Conservation (phyloP, 768 basidiomycete species). For the Boletus rufocinnamomeus region DNA sequence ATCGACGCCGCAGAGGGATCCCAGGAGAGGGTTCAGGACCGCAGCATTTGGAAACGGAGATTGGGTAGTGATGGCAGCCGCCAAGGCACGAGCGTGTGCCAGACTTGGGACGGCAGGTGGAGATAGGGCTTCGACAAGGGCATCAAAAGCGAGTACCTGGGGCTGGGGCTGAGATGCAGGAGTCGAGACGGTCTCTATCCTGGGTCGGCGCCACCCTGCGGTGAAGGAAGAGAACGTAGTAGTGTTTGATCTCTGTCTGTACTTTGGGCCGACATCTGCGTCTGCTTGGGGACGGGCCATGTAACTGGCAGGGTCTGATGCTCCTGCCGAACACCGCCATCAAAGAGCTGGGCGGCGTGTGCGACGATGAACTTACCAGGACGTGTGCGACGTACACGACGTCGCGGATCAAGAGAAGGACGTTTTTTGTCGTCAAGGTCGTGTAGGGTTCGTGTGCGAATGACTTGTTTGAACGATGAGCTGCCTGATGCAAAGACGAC, state of each 20-base stretch:
- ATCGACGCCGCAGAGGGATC: conserved; percentile 55
- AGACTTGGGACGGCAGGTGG: conserved; percentile 67
- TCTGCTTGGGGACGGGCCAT: conserved; percentile 37
- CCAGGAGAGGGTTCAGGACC: conserved; percentile 59
- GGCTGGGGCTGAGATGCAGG: conserved; percentile 31
- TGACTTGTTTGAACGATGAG: background rate
- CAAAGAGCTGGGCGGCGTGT: conserved; percentile 1
- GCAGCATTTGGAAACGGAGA: conserved; percentile 59
- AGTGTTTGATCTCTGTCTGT: conserved; percentile 46
- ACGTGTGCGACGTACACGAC: conserved; percentile 8
- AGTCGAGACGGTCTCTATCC: conserved; percentile 32
- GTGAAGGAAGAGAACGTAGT: conserved; percentile 42
- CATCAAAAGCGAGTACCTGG: conserved; percentile 41
- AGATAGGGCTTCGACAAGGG: conserved; percentile 45
- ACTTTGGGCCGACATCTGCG: conserved; percentile 32
- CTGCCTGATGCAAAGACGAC: conserved; percentile 10
- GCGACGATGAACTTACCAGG: conserved; percentile 17
- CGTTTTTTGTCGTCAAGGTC: conserved; percentile 19
- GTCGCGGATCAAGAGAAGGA: conserved; percentile 6
- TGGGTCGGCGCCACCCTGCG: conserved; percentile 40
- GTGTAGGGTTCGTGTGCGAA: conserved; percentile 17
- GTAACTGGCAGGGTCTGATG: conserved; percentile 17
- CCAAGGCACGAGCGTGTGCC: conserved; percentile 61
- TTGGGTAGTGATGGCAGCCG: conserved; percentile 46
- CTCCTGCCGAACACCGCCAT: conserved; percentile 12